phyloP scores from a whole-genome alignment of 352 stramenopile species.

The Phytophthora tubulina region DNA sequence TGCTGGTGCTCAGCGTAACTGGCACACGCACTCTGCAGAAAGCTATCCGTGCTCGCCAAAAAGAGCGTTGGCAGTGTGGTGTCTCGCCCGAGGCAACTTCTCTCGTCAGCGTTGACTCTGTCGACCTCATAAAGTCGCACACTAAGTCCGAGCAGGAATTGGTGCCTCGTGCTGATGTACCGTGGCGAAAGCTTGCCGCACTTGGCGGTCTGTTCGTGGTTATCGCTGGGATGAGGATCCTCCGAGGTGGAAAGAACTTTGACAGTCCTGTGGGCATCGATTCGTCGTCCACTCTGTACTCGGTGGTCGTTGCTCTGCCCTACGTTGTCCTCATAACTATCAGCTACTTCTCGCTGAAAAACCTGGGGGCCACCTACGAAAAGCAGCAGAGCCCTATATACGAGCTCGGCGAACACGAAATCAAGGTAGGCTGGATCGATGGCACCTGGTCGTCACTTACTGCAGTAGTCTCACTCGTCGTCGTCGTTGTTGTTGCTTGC shows the following conservation, averaged over 20 bases:
- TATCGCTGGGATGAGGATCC: constrained; percentile 92
- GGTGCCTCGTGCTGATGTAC: constrained; percentile 56
- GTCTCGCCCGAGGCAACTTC: constrained; percentile 28
- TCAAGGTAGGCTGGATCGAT: constrained; percentile 72
- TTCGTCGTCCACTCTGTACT: constrained; percentile 83
- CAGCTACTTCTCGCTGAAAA: constrained; percentile 70
- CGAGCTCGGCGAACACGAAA: constrained; percentile 56
- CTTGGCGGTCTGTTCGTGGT: constrained; percentile 90
- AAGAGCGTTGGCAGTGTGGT: constrained; percentile 78
- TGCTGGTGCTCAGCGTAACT: constrained; percentile 90
- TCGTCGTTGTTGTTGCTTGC: not conserved
- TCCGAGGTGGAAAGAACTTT: constrained; percentile 92
- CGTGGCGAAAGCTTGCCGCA: constrained; percentile 82
- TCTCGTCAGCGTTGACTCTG: constrained; percentile 22
- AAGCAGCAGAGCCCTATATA: constrained; percentile 61
- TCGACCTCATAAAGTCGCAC: constrained; percentile 22
- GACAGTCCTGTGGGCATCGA: constrained; percentile 90
- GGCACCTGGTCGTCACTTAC: constrained; percentile 59
- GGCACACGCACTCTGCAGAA: constrained; percentile 91
- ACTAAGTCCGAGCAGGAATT: constrained; percentile 32
- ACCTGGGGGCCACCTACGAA: constrained; percentile 55
- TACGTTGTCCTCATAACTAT: constrained; percentile 77
- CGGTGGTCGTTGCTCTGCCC: constrained; percentile 68
- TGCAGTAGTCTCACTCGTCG: not conserved
- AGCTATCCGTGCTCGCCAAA: constrained; percentile 87